phyloP scores from a whole-genome alignment of 2,329 filamentous ascomycete species.

The Fusarium temperatum region DNA sequence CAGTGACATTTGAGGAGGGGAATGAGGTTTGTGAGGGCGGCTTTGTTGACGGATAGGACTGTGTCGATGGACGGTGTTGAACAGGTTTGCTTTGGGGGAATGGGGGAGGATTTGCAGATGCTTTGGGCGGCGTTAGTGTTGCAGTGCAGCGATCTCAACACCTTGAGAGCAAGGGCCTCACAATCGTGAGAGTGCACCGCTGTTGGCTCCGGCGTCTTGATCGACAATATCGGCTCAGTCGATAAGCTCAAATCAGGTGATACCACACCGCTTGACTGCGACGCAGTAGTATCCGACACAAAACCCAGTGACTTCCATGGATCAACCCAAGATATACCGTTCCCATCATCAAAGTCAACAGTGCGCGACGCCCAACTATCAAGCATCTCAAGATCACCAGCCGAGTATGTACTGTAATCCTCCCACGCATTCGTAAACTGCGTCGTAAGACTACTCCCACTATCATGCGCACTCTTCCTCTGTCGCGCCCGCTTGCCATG shows the following conservation, averaged over 20 bases:
- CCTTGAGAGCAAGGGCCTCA: constrained; percentile 5
- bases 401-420: background rate
- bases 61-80: constrained; percentile 19
- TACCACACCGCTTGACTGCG: background rate
- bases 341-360: constrained; percentile 13
- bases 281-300: background rate
- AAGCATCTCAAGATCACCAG: background rate
- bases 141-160: constrained; percentile 16
- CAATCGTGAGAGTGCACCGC: constrained; percentile 6
- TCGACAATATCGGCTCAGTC: background rate
- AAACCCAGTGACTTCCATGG: background rate
- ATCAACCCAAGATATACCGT: constrained; percentile 10
- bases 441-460: background rate
- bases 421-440: constrained; percentile 5
- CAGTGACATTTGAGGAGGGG: constrained; percentile 17
- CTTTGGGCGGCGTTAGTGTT: background rate
- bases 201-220: background rate
- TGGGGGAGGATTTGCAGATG: background rate
- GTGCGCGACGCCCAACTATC: constrained; percentile 14
- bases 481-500: constrained; percentile 23
- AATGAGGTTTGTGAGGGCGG: background rate
- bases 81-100: background rate
- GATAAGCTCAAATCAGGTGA: background rate
- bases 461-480: background rate
- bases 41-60: constrained; percentile 18